Evolutionary conservation across 2,329 filamentous ascomycete species (phyloP).

Genomic region (Fonsecaea monophora): DNA sequence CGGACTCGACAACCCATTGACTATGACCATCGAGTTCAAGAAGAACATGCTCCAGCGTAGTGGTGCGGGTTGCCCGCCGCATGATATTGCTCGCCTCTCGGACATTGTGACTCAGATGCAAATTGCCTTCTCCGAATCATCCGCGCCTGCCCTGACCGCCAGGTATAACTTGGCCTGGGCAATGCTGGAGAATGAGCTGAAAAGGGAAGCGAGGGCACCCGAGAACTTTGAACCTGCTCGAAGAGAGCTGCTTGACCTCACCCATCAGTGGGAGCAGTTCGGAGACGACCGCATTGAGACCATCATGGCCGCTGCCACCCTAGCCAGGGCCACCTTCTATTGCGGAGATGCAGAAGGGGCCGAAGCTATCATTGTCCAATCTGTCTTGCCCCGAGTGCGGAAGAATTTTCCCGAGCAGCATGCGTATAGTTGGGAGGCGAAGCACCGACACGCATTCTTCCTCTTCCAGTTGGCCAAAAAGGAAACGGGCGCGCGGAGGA

Average conservation of each 20-base stretch:
- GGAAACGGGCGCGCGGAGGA: conserved; percentile 11
- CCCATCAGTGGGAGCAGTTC: conserved; percentile 18
- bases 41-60: conserved; percentile 24
- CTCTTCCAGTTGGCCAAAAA: conserved; percentile 28
- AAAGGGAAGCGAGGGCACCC: conserved; percentile 12
- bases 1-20: conserved; percentile 30
- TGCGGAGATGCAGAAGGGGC: conserved; percentile 24
- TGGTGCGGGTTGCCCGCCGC: conserved; percentile 5
- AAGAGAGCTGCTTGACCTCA: conserved; percentile 19
- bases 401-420: conserved; percentile 30
- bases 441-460: conserved; percentile 34
- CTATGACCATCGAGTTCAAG: conserved; percentile 29
- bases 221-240: conserved; percentile 20
- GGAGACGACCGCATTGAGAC: conserved; percentile 31
- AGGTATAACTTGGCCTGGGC: conserved; percentile 33
- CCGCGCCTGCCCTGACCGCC: conserved; percentile 26
- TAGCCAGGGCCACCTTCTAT: conserved; percentile 27
- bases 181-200: conserved; percentile 31
- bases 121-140: conserved; percentile 12
- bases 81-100: conserved; percentile 24
- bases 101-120: conserved; percentile 19
- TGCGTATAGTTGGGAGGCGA: conserved; percentile 34
- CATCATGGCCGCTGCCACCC: conserved; percentile 28
- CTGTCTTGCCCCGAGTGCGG: conserved; percentile 22
- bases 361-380: conserved; percentile 22